Base-by-base conservation (phyloP, 257 asterid genomes). In the Ligustrum vulgare region DNA sequence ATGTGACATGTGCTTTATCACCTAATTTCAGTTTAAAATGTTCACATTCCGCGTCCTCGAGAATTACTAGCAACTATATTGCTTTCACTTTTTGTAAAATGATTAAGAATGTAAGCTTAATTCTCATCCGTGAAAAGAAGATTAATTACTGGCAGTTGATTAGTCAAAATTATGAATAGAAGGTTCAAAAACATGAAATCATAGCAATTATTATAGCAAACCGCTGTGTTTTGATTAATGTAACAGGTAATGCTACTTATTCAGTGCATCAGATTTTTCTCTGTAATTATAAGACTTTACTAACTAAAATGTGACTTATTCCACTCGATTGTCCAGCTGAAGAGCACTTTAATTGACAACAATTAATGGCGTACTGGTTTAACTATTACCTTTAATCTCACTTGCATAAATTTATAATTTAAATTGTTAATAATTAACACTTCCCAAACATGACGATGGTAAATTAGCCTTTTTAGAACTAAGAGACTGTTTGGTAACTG, bases 101-200 rank as follows among this genome's bases (percentile, higher is more conserved):
- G 47, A 41, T 39, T 37, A 37, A 39, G 51, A 43, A 43, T 3
- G 18, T 43, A 18, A 11, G 51, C 16, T 43, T 43, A 43, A 43
- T 43, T 43, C 51, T 12, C 18, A 43, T 10, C 2, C 12, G 80
- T 22, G 77, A n/a, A 58, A 41, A 58, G 80, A 31, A 77, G 76
- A 72, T 49, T 72, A 81, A 78, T 80, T 70, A 79, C 79, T 81
- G 64, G 79, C 82, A 81, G 77, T 84, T 79, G 74, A 81, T 74
- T 70, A 77, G 85, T 84, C 85, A 84, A 78, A 78, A 81, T 67
- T 70, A 72, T 75, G 82, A 79, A 78, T 69, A 79, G 73, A 72
- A 31, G 69, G 13, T 78, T 74, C 79, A 70, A 76, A 65, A 75
- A 68, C 81, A 79, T 65, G 65, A 16, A 84, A 72, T 81, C 74